These are phyloP conservation scores for Physocladia obscura DNA, from an alignment of 192 early-diverging fungal genomes.

Conservation along the genomic window DNA sequence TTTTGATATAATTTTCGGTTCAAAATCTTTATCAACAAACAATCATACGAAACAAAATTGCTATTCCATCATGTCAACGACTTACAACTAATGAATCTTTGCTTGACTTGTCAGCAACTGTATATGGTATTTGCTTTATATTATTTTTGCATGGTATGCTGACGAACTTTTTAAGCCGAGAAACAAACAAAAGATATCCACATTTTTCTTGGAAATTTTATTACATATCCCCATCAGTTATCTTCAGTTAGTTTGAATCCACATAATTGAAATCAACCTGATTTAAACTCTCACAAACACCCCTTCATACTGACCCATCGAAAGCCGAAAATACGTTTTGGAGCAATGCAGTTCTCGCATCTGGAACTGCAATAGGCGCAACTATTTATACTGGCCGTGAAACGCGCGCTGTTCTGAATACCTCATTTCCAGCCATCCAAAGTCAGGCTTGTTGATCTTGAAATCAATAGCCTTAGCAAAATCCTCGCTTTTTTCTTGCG, in stretches of 20 bases:
- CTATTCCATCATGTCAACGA: constrained; percentile 79
- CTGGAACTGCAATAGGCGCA: constrained; percentile 81
- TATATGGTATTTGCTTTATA: no score
- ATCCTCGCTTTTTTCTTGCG: constrained; percentile 83
- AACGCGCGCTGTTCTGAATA: constrained; percentile 97
- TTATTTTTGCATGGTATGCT: neutral
- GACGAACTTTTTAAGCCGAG: constrained; percentile 59
- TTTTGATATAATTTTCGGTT: neutral
- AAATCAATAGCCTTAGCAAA: constrained; percentile 92
- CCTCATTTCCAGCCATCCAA: constrained; percentile 88
- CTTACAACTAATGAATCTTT: constrained; percentile 61
- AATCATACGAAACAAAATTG: constrained; percentile 58
- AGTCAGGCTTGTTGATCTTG: constrained; percentile 82
- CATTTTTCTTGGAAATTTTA: constrained; percentile 33
- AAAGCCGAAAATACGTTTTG: constrained; percentile 90
- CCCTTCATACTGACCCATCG: constrained; percentile 57
- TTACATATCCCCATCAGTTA: no score
- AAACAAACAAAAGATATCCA: constrained; percentile 93
- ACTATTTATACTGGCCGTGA: constrained; percentile 90
- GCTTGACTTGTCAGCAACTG: constrained; percentile 61
- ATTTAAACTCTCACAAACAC: neutral
- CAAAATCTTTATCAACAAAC: no score
- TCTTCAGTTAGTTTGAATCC: no score
- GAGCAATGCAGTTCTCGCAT: constrained; percentile 93
- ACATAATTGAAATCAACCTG: no score